phyloP scores from a whole-genome alignment of 2,329 filamentous ascomycete species.

The Fusarium sp. region DNA sequence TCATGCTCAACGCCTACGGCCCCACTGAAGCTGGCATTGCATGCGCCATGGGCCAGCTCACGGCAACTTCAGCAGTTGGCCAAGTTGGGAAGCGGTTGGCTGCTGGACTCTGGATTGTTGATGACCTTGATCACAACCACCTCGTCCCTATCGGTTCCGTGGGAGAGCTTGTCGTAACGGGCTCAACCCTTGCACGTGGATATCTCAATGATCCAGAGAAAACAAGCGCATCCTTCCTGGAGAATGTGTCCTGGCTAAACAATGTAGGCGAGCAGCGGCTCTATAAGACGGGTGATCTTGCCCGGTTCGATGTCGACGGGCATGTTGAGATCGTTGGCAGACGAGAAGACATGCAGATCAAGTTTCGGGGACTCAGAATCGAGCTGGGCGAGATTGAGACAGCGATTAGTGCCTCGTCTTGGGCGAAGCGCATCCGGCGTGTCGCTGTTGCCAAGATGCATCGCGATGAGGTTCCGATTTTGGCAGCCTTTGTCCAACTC shows the following conservation, averaged over 20 bases:
- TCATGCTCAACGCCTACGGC: constrained; percentile 3
- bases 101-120: constrained; percentile 42
- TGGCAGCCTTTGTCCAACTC: neutral
- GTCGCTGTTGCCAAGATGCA: neutral
- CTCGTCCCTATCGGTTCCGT: constrained; percentile 37
- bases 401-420: constrained; percentile 6
- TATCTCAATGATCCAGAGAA: constrained; percentile 38
- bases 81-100: neutral
- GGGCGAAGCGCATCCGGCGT: neutral
- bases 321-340: constrained; percentile 58
- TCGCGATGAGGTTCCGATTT: neutral
- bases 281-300: constrained; percentile 39
- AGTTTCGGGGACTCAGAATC: constrained; percentile 65
- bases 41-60: neutral
- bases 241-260: constrained; percentile 44
- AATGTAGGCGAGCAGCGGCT: neutral
- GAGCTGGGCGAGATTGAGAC: constrained; percentile 52
- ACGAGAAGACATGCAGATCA: constrained; percentile 65
- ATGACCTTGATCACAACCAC: constrained; percentile 30
- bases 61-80: neutral
- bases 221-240: constrained; percentile 45
- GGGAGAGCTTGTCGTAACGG: constrained; percentile 47
- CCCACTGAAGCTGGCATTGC: constrained; percentile 6
- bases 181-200: constrained; percentile 38
- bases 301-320: constrained; percentile 48